phyloP scores from a whole-genome alignment of 2,329 filamentous ascomycete genomes.

The Cladosporium austrohemisphaericum region DNA sequence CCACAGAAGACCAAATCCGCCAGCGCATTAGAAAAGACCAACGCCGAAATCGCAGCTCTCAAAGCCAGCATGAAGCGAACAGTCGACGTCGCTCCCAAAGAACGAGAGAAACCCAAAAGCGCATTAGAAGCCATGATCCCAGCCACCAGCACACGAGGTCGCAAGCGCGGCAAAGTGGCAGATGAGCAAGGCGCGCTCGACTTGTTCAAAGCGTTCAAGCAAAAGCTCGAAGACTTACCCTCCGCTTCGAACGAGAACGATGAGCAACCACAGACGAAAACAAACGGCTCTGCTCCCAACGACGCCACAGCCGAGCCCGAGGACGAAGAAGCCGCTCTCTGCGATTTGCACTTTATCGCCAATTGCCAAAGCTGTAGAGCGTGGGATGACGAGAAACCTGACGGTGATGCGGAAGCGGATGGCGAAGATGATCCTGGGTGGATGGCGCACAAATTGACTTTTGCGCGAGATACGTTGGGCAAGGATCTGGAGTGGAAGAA shows the following conservation, averaged over 20 bases:
- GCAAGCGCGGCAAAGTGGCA: conserved; percentile 60
- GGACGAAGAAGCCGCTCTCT: conserved; percentile 67
- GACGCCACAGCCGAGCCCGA: conserved; percentile 44
- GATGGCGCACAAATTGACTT: conserved; percentile 82
- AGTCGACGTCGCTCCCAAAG: conserved; percentile 30
- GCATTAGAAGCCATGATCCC: conserved; percentile 72
- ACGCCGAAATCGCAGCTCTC: conserved; percentile 74
- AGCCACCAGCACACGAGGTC: conserved; percentile 63
- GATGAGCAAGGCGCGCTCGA: conserved; percentile 58
- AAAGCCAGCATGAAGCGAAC: conserved; percentile 78
- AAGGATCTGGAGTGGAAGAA: conserved; percentile 87
- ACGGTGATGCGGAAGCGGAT: conserved; percentile 56
- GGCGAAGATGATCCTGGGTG: conserved; percentile 60
- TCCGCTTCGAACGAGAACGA: conserved; percentile 1
- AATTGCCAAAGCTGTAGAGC: conserved; percentile 88
- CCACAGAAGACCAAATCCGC: conserved; percentile 18
- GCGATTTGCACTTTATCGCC: conserved; percentile 92
- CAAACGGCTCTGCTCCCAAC: conserved; percentile 5
- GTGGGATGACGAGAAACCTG: conserved; percentile 68
- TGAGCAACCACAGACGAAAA: conserved; percentile 6
- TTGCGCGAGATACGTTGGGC: conserved; percentile 83
- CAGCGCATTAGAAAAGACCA: conserved; percentile 59
- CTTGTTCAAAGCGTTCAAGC: conserved; percentile 74
- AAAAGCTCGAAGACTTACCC: conserved; percentile 59
- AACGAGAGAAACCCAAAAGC: conserved; percentile 60